phyloP scores from a whole-genome alignment of 345 rosid species.

The Viola odorata region DNA sequence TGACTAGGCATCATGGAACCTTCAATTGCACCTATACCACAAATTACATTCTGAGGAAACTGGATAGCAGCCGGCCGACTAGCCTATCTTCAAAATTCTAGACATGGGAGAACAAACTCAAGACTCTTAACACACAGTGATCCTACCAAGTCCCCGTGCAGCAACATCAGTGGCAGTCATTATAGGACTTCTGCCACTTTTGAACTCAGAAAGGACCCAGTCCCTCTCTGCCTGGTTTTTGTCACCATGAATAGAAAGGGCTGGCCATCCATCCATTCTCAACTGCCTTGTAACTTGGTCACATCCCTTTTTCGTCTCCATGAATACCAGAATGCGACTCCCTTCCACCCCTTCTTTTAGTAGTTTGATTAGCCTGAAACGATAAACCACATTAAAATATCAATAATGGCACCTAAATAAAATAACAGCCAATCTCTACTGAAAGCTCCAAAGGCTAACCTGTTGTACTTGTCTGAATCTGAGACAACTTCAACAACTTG shows the following conservation, averaged over 20 bases:
- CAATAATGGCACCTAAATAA: not conserved
- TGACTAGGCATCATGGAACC: slow-evolving; percentile 18
- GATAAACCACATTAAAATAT: slow-evolving; percentile 6
- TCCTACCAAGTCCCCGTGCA: slow-evolving; percentile 99
- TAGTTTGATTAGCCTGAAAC: slow-evolving; percentile 61
- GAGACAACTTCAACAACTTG: slow-evolving; percentile 83
- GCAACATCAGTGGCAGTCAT: slow-evolving; percentile 34
- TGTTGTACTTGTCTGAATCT: slow-evolving; percentile 73
- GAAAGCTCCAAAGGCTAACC: slow-evolving; percentile 45
- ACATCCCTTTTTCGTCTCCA: slow-evolving; percentile 93
- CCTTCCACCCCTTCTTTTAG: slow-evolving; percentile 84
- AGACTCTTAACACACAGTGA: slow-evolving; percentile 58
- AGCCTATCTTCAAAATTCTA: slow-evolving; percentile 40
- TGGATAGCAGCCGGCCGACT: slow-evolving; percentile 98
- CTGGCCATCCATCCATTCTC: slow-evolving; percentile 99
- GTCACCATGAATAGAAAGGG: slow-evolving; percentile 95
- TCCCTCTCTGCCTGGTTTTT: slow-evolving; percentile 93
- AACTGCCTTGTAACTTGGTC: slow-evolving; percentile 92
- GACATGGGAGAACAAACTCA: slow-evolving; percentile 35
- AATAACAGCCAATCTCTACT: slow-evolving; percentile 2
- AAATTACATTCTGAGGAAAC: slow-evolving; percentile 49
- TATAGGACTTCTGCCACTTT: slow-evolving; percentile 82
- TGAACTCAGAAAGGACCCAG: slow-evolving; percentile 92
- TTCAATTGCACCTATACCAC: slow-evolving; percentile 52
- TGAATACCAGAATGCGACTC: slow-evolving; percentile 72